phyloP scores from a whole-genome alignment of 805 yeast species.

The Cyberlindnera xishuangbannaensis region DNA sequence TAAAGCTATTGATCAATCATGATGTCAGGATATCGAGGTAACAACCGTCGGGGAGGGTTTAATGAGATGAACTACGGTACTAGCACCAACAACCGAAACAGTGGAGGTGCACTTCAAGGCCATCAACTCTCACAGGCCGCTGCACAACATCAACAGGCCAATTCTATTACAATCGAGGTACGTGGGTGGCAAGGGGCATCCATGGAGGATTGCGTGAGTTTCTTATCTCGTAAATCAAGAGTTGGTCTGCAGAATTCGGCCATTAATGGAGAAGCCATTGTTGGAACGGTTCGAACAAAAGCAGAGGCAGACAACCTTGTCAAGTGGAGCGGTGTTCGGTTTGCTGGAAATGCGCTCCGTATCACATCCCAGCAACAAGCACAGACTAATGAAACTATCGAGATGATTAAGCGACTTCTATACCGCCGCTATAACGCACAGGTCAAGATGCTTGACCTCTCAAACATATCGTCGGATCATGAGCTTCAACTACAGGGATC shows the following conservation, averaged over 20 bases:
- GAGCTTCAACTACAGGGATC: slow-evolving; percentile 55
- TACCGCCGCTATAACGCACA: slow-evolving; percentile 61
- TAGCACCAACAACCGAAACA: too few relatives aligned
- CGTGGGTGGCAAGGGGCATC: slow-evolving; percentile 81
- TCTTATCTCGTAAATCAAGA: slow-evolving; percentile 62
- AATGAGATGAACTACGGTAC: too few relatives aligned
- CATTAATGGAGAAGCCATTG: slow-evolving; percentile 51
- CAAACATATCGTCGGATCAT: slow-evolving; percentile 59
- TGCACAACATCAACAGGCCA: slow-evolving; percentile 15
- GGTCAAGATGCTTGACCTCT: slow-evolving; percentile 61
- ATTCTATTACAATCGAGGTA: slow-evolving; percentile 50
- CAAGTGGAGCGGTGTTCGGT: slow-evolving; percentile 69
- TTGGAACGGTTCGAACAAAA: slow-evolving; percentile 50
- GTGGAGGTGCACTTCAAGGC: slow-evolving; percentile 11
- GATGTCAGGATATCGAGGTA: too few relatives aligned
- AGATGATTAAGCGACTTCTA: slow-evolving; percentile 55
- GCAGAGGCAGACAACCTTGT: slow-evolving; percentile 54
- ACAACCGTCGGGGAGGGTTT: too few relatives aligned
- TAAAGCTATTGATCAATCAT: too few relatives aligned
- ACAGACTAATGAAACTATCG: slow-evolving; percentile 45
- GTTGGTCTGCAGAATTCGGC: slow-evolving; percentile 47
- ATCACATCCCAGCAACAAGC: slow-evolving; percentile 29
- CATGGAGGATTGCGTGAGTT: slow-evolving; percentile 58
- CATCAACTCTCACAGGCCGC: slow-evolving; percentile 15
- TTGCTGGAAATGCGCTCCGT: slow-evolving; percentile 67